Percentiles rank a stretch among this genome's conserved stretches.
These are phyloP conservation scores for Colletotrichum lini DNA, from an alignment of 2,329 filamentous ascomycete genomes.

Conservation along the genomic window DNA sequence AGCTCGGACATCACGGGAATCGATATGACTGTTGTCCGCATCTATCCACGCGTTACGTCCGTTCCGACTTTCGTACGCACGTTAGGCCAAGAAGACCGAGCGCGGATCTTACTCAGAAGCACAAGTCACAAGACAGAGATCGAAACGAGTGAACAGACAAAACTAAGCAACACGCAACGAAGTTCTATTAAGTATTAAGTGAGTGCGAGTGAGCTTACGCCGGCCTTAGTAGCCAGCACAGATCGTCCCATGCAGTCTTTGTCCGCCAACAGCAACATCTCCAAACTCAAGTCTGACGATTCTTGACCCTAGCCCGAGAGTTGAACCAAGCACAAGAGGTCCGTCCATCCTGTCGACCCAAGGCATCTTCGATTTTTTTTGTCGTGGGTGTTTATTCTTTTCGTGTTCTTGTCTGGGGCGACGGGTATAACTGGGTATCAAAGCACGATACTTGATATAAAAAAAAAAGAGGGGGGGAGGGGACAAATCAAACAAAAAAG, in stretches of 20 bases:
- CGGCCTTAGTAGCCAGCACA: conserved; percentile 43
- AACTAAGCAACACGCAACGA: conserved; percentile 49
- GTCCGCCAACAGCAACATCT: conserved; percentile 38
- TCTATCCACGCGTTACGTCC: not conserved
- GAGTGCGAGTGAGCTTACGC: conserved; percentile 46
- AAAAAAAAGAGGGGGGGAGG: not conserved
- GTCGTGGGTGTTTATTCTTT: conserved; percentile 45
- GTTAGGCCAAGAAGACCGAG: conserved; percentile 20
- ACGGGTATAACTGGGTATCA: conserved; percentile 56
- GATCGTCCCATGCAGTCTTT: conserved; percentile 38
- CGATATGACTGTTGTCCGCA: conserved; percentile 11
- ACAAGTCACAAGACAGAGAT: conserved; percentile 9
- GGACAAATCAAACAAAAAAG: conserved; percentile 43
- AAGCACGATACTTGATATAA: conserved; percentile 47
- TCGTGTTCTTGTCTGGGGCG: conserved; percentile 44
- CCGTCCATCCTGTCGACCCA: conserved; percentile 41
- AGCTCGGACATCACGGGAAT: conserved; percentile 8
- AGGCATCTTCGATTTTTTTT: conserved; percentile 45
- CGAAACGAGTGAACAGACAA: not conserved
- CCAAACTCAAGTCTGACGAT: conserved; percentile 42
- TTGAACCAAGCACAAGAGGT: conserved; percentile 44
- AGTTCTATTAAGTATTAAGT: conserved; percentile 61
- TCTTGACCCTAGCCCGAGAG: conserved; percentile 36
- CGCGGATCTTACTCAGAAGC: not conserved
- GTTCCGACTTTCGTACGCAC: not conserved